Base-by-base conservation (phyloP, 768 basidiomycete genomes). In the Lactifluus volemus region DNA sequence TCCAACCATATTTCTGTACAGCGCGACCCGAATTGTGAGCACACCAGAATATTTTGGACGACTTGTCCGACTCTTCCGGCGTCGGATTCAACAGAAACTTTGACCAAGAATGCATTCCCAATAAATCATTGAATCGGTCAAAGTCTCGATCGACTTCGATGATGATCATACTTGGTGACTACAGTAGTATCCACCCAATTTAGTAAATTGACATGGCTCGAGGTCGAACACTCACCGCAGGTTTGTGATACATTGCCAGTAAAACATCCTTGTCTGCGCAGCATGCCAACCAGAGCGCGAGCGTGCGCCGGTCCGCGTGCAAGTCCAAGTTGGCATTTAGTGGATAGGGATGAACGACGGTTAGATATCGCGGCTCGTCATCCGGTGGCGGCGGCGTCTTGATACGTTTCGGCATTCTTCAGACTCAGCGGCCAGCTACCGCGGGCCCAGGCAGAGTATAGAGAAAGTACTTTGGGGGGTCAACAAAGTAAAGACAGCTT, bases 1-100 rank as follows among this genome's bases (percentile, higher is more conserved):
- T 81, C 79, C 79, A 80, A 7, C 79, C 79, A 38, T 73, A 61
- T 63, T 79, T 80, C 70, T 80, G 73, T 5, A 81, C 78, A 36
- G 70, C 66, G 30, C 79, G 70, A 5, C 72, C 76, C 0, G 73
- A 72, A 63, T 58, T 70, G 61, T 71, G 72, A 0, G 68, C 65
- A 63, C 78, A 79, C 58, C 73, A 78, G 67, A 75, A 80, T 1
- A 80, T 69, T 41, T 70, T 70, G 0, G 74, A 73, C 10, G 65
- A 61, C 6, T 69, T 68, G 0, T 58, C 66, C 38, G 30, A 52
- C 4, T 76, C 72, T 34, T 75, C 74, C 7, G 64, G 36, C 3
- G 61, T 61, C 0, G 79, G 75, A 0, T 63, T 63, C 5, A 52
- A 50, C 14, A 80, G 67, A 62, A 80, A 72, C 34, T 76, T 70